phyloP scores from a whole-genome alignment of 306 rosid genomes.

The Cicer yamashitae region DNA sequence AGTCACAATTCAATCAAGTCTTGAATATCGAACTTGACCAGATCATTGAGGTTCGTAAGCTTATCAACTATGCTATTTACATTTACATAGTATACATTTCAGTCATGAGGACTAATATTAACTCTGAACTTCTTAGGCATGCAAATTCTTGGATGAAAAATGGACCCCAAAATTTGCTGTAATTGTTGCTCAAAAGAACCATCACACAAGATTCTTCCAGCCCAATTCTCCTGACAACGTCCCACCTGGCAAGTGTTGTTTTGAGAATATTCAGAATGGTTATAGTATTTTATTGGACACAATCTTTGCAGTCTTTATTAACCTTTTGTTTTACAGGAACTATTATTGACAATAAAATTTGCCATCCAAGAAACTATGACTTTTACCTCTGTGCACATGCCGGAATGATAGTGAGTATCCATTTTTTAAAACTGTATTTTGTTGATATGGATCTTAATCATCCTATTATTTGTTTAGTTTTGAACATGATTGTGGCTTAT shows the following conservation, averaged over 20 bases:
- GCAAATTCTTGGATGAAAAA: conserved; percentile 84
- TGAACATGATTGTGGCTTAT: conserved; percentile 5
- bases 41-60: conserved; percentile 69
- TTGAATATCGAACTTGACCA: conserved; percentile 82
- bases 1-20: conserved; percentile 94
- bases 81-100: background rate
- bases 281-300: background rate
- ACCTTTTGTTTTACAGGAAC: conserved; percentile 62
- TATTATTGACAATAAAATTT: conserved; percentile 79
- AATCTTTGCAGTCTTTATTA: background rate
- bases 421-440: background rate
- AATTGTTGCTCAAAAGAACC: conserved; percentile 92
- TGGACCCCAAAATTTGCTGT: conserved; percentile 95
- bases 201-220: conserved; percentile 94
- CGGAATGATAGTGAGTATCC: conserved; percentile 86
- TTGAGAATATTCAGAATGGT: background rate
- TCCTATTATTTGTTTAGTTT: background rate
- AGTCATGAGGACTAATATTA: conserved; percentile 19
- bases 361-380: conserved; percentile 91
- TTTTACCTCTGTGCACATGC: conserved; percentile 98
- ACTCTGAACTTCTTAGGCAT: conserved; percentile 58
- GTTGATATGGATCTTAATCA: background rate
- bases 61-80: background rate
- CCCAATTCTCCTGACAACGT: conserved; percentile 81
- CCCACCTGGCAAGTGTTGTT: conserved; percentile 67